Evolutionary conservation across 2,329 filamentous ascomycete species (phyloP).

Genomic region (Botryotinia narcissicola): DNA sequence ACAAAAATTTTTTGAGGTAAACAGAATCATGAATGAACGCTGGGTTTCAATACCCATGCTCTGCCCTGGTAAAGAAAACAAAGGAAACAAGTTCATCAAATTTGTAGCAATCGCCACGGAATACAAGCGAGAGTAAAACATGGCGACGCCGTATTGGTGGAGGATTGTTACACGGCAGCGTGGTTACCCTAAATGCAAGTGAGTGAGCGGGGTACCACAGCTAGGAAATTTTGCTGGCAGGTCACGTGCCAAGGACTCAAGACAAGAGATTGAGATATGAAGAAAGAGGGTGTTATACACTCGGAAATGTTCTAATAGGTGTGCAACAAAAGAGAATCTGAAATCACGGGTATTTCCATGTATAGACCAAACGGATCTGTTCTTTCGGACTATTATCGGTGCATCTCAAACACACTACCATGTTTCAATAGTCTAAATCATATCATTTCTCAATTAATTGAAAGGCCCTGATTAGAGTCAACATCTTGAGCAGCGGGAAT

Average conservation of each 20-base stretch:
- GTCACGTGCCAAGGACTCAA: not conserved
- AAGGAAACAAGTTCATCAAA: not conserved
- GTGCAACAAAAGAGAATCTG: not conserved
- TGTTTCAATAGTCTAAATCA: not conserved
- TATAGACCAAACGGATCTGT: rapidly evolving
- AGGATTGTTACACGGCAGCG: not conserved
- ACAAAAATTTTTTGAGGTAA: not conserved
- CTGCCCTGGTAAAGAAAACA: not conserved
- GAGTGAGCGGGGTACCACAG: not conserved
- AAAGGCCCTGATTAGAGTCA: not conserved
- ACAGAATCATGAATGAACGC: not conserved
- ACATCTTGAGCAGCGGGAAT: not conserved
- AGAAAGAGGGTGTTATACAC: not conserved
- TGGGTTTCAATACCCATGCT: not conserved
- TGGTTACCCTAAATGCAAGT: not conserved
- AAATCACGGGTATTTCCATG: not conserved
- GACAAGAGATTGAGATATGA: not conserved
- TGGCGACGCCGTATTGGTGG: not conserved
- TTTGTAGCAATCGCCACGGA: not conserved
- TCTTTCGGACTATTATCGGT: not conserved
- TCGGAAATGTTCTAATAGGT: not conserved
- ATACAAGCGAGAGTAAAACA: not conserved
- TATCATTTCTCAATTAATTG: not conserved
- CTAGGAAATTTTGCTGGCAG: not conserved
- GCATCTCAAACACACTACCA: not conserved